A percentile compares a stretch with the other conserved stretches of the same genome.
Conservation (phyloP, 805 yeast species). For the Ogataea wickerhamii region DNA sequence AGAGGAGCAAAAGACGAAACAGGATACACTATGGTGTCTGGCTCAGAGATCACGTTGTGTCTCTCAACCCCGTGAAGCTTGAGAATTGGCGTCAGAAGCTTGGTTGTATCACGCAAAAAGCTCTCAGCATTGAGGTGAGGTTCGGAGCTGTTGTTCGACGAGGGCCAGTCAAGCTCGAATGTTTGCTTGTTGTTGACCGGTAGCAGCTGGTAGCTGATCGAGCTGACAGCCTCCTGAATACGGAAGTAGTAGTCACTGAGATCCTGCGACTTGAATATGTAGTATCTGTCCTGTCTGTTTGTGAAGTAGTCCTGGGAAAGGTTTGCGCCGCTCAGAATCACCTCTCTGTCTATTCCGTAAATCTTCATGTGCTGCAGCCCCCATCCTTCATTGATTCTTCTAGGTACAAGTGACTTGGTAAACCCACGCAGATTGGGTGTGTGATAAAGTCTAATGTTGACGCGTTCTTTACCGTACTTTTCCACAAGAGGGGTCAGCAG, state of each 20-base stretch:
- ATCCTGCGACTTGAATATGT: conserved; percentile 53
- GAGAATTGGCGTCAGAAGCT: conserved; percentile 55
- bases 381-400: conserved; percentile 81
- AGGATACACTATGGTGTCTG: conserved; percentile 75
- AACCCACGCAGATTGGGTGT: conserved; percentile 82
- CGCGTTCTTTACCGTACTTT: conserved; percentile 60
- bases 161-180: conserved; percentile 71
- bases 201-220: conserved; percentile 63
- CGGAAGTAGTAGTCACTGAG: conserved; percentile 71
- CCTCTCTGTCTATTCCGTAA: conserved; percentile 90
- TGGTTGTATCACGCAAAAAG: conserved; percentile 56
- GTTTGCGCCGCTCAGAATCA: conserved; percentile 88
- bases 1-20: conserved; percentile 89
- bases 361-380: conserved; percentile 98
- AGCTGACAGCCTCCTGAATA: conserved; percentile 65
- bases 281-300: conserved; percentile 91
- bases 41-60: conserved; percentile 16
- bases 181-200: conserved; percentile 40
- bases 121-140: conserved; percentile 54
- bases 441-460: conserved; percentile 79
- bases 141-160: conserved; percentile 58
- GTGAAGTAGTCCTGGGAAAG: conserved; percentile 89
- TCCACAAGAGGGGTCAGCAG: conserved; percentile 63
- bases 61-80: conserved; percentile 34
- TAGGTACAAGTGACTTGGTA: conserved; percentile 64